These are phyloP conservation scores for Colletotrichum tropicicola DNA, from an alignment of 2,329 filamentous ascomycete genomes.

Conservation along the genomic window DNA sequence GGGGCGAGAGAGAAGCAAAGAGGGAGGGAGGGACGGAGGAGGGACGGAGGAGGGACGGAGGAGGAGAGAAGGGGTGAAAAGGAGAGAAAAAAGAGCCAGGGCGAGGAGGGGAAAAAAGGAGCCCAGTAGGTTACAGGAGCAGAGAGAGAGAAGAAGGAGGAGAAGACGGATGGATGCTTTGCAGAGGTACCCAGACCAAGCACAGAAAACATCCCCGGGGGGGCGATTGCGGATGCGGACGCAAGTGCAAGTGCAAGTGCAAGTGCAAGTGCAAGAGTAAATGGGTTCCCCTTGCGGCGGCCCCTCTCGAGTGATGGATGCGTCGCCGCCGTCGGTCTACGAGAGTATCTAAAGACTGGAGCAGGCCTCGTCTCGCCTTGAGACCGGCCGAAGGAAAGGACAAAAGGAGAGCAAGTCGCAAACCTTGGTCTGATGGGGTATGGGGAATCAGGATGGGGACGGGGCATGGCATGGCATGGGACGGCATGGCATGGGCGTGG, in stretches of 20 bases:
- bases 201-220: too few species aligned
- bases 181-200: too few species aligned
- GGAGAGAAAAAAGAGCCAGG: conserved; percentile 2
- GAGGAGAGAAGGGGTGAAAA: background rate
- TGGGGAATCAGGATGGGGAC: conserved; percentile 18
- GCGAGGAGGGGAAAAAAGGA: background rate
- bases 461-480: conserved; percentile 1
- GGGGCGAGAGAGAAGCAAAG: conserved; percentile 3
- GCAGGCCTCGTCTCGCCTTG: background rate
- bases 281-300: background rate
- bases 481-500: conserved; percentile 13
- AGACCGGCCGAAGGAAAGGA: background rate
- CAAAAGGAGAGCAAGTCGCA: conserved; percentile 9
- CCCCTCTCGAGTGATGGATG: conserved; percentile 11
- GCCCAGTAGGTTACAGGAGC: conserved; percentile 13
- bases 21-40: conserved; percentile 2
- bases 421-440: conserved; percentile 25
- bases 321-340: too few species aligned
- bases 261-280: too few species aligned
- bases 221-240: background rate
- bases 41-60: background rate
- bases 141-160: conserved; percentile 1
- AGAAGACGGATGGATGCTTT: conserved; percentile 2
- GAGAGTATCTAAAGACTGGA: too few species aligned
- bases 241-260: background rate